Evolutionary conservation across 2,329 filamentous ascomycete genomes (phyloP).

Genomic region (Hypoxylon sp.): DNA sequence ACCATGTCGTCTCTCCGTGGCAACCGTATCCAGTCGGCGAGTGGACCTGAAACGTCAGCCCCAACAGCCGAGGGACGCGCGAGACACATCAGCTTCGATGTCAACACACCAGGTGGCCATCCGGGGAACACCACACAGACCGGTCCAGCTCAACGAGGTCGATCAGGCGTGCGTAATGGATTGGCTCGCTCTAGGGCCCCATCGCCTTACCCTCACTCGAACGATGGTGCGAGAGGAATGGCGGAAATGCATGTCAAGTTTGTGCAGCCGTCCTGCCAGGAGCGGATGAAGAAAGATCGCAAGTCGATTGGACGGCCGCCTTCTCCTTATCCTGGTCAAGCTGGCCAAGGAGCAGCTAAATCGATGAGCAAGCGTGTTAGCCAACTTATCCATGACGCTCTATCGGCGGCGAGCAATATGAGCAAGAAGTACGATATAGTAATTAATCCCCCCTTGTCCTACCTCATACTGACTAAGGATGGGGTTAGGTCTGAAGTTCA

Average conservation of each 20-base stretch:
- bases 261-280: no score
- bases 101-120: not conserved
- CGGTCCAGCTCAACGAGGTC: not conserved
- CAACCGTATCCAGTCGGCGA: no score
- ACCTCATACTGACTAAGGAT: not conserved
- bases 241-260: not conserved
- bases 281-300: not conserved
- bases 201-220: not conserved
- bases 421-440: not conserved
- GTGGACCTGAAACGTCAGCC: not conserved
- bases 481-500: not conserved
- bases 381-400: not conserved
- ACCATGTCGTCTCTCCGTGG: not conserved
- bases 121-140: not conserved
- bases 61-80: not conserved
- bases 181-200: not conserved
- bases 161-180: not conserved
- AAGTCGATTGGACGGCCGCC: not conserved
- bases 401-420: not conserved
- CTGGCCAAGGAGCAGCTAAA: not conserved
- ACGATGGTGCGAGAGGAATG: not conserved
- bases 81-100: not conserved
- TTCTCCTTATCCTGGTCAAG: slow-evolving; percentile 6
- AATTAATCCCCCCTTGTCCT: not conserved
- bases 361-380: not conserved